phyloP scores from a whole-genome alignment of 306 rosid genomes.

The Pyrus pyrifolia region DNA sequence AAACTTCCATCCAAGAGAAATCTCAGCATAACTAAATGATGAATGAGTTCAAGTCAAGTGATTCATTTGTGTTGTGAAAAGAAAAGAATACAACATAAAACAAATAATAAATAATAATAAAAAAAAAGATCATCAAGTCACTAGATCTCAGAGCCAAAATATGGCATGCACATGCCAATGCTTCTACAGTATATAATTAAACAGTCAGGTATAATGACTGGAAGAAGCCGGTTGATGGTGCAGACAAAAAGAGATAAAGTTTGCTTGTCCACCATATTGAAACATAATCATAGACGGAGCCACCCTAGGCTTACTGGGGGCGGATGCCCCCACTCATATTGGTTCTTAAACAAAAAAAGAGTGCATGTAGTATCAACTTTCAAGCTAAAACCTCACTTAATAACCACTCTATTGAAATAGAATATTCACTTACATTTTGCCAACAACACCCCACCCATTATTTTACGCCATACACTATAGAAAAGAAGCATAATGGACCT shows the following conservation, averaged over 20 bases:
- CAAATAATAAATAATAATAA: neutral
- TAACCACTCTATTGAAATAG: no score
- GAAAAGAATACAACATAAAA: neutral
- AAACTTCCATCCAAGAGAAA: neutral
- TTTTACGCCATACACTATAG: no score
- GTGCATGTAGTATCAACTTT: no score
- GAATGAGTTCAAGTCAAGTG: neutral
- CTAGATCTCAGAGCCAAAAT: neutral
- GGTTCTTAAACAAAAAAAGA: no score
- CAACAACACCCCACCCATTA: no score
- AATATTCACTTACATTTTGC: no score
- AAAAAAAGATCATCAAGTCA: neutral
- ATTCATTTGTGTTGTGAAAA: neutral
- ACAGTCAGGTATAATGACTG: neutral
- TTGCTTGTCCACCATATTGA: neutral
- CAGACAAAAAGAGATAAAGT: neutral
- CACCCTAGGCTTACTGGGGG: no score
- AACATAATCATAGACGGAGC: neutral
- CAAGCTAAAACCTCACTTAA: no score
- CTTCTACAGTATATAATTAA: neutral
- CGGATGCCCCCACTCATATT: no score
- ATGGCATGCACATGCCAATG: neutral
- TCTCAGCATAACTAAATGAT: neutral
- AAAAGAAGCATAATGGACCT: no score
- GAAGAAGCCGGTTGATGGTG: neutral